These are phyloP conservation scores for Pestalotiopsis sp. DNA, from an alignment of 2,329 filamentous ascomycete genomes.

Conservation along the genomic window DNA sequence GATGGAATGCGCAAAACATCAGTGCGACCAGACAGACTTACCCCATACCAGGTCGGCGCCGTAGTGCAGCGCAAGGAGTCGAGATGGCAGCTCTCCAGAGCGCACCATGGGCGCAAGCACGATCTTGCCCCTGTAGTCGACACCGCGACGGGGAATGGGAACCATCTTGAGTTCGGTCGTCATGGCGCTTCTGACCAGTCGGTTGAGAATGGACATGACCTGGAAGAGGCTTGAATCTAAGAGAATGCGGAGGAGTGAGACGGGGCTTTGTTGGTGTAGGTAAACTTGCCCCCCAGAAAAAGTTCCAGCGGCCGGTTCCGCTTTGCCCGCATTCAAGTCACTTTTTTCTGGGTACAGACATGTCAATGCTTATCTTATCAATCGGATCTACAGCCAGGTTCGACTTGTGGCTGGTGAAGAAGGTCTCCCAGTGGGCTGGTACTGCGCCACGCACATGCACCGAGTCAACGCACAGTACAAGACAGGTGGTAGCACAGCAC, in stretches of 20 bases:
- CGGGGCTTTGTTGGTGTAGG: not conserved
- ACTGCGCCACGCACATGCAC: not conserved
- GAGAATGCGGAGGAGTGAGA: not conserved
- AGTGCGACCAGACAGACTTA: conserved; percentile 39
- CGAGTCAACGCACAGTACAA: not conserved
- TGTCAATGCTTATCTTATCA: not conserved
- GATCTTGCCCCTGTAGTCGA: conserved; percentile 91
- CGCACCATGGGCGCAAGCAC: conserved; percentile 98
- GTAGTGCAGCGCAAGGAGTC: conserved; percentile 87
- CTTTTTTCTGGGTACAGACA: not conserved
- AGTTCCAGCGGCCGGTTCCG: not conserved
- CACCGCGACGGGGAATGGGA: conserved; percentile 82
- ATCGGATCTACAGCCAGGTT: not conserved
- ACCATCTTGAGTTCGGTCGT: conserved; percentile 64
- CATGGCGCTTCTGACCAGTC: conserved; percentile 54
- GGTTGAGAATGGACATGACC: conserved; percentile 14
- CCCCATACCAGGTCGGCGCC: conserved; percentile 97
- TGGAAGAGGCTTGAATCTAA: conserved; percentile 11
- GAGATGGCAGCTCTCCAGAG: conserved; percentile 91
- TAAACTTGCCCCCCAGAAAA: not conserved
- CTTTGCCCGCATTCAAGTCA: not conserved
- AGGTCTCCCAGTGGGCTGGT: not conserved
- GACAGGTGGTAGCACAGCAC: not conserved
- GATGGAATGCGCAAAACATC: not conserved
- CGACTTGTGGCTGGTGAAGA: not conserved